Percentiles rank a stretch among this genome's conserved stretches.
phyloP scores from a whole-genome alignment of 1,284 basidiomycete genomes.

The Polyporus tsugae region DNA sequence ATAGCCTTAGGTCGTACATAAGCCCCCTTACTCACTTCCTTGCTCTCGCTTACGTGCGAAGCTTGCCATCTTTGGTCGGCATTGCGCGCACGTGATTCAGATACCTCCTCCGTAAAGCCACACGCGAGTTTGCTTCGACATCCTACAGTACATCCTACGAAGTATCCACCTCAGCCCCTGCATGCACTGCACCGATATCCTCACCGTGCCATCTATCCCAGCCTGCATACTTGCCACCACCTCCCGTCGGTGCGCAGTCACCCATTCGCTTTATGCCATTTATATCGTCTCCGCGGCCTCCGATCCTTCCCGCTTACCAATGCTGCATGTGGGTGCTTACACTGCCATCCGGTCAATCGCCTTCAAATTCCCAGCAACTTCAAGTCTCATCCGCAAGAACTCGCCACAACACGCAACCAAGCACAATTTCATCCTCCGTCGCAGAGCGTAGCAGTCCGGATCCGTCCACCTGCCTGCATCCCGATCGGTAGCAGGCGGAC shows the following conservation, averaged over 20 bases:
- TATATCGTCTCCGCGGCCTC: conserved; percentile 18
- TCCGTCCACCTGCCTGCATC: neutral
- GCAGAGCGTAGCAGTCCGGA: too few relatives aligned
- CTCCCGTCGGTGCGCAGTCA: neutral
- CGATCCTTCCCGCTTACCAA: conserved; percentile 28
- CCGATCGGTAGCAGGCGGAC: neutral
- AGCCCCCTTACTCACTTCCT: conserved; percentile 30
- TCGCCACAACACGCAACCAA: neutral
- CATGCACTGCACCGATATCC: neutral
- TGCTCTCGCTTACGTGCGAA: conserved; percentile 28
- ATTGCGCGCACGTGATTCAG: conserved; percentile 24
- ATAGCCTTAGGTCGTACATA: conserved; percentile 22
- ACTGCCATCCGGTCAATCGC: conserved; percentile 17
- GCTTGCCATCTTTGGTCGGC: conserved; percentile 19
- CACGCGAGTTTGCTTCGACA: too few relatives aligned
- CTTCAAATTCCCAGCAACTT: conserved; percentile 13
- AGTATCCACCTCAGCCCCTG: neutral
- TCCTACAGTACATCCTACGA: neutral
- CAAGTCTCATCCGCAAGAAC: neutral
- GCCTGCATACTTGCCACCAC: neutral
- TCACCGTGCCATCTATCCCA: neutral
- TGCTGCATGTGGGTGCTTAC: conserved; percentile 26
- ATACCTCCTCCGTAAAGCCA: neutral
- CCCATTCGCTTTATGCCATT: conserved; percentile 10
- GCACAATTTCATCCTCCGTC: neutral